Base-by-base conservation (phyloP, 257 asterid species). In the Salvia splendens region DNA sequence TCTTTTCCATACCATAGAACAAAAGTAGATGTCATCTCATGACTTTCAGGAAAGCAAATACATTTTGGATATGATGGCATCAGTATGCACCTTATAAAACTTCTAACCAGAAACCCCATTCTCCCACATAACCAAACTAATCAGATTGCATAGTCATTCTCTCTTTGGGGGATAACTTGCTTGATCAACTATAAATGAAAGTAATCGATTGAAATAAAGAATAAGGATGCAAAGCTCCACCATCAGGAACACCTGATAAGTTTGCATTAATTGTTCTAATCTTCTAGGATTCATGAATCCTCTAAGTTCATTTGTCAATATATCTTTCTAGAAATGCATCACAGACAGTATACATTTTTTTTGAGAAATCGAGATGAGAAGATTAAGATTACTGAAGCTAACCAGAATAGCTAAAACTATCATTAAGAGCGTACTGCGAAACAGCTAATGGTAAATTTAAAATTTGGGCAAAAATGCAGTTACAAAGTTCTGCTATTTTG, bases 171-270 rank as follows among this genome's bases (percentile, higher is more conserved):
- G 62, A 67, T 45, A 30, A 75, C 66, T 66, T 16, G 46, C 53
- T 53, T 65, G 68, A 75, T 75, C 59, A 60, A 42, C 69, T 70
- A 65, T 35, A 70, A 42, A 41, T 41, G 55, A 50, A 61, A 46
- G 66, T 61, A 66, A 54, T 45, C 62, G 30, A 17, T 30, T 64
- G 32, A 51, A 68, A 33, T 28, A 53, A 50, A 63, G 14, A 33
- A 55, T 20, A 51, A 4, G 50, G 30, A 68, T 49, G 30, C 42
- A 69, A 57, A 36, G 53, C 40, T 30, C 66, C 49, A 30, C 24
- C 51, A 53, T 12, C 51, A 64, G 42, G 66, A 74, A n/a, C 58
- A 60, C 74, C 64, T 77, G 53, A 54, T 72, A 62, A 14, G 53
- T 32, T 50, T 51, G 38, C 62, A 48, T 61, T 12, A 57, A 46